Base-by-base conservation (phyloP, 768 basidiomycete species). In the Boletus rex-veris region DNA sequence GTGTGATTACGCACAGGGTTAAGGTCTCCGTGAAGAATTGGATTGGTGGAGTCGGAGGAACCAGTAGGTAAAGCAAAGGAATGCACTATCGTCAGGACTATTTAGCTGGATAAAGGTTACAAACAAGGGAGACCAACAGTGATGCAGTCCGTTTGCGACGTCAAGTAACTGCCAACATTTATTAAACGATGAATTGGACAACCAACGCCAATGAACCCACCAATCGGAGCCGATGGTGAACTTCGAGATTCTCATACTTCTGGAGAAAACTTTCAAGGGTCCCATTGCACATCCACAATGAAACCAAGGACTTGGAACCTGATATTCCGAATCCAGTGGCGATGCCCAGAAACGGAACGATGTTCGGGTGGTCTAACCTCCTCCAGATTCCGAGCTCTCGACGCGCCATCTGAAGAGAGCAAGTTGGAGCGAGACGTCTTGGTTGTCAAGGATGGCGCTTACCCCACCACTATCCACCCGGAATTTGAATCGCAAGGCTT, bases 321-420 rank as follows among this genome's bases (percentile, higher is more conserved):
- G 0, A 4, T 4, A 31, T 0, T 12, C 52, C 52, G 36, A 53
- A 53, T 15, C 52, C 52, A 15, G 36, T 39, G 28, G 38, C 14
- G 6, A 4, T 52, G 6, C 52, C 52, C 7, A 52, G 7, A 33
- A 52, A 52, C 0, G 52, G 52, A 18, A 52, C 52, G 7, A 52
- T 48, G 24, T 47, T 52, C 7, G 24, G 15, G 18, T 52, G 50
- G 12, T 47, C 5, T 21, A 52, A 14, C 14, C 50, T 52, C 18
- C 50, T 52, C 50, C 50, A 52, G 2, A 52, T 52, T 15, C 50
- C 50, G 12, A 38, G 38, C 21, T 52, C 52, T 26, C 52, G 52
- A 24, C 46, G 52, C 3, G 21, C 16, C 52, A 48, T 52, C 52
- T 52, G 18, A 0, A 33, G 33, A 33, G 33, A 15, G 16, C 1